These are phyloP conservation scores for Hibiscus syriacus DNA, from an alignment of 345 rosid species.

Conservation along the genomic window DNA sequence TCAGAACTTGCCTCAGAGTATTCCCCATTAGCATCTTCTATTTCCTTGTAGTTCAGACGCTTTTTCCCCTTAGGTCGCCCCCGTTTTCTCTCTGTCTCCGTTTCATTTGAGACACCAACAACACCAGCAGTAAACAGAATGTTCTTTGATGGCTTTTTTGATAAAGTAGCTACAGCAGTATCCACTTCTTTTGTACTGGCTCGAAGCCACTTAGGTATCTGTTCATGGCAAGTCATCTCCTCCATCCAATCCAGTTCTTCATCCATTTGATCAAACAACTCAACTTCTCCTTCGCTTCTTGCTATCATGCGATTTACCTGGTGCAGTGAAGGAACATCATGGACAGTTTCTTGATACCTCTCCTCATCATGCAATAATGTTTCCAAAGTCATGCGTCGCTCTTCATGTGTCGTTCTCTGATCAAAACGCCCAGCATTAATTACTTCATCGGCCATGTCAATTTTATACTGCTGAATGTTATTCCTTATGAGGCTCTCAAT, in stretches of 20 bases:
- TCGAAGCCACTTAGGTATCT: slow-evolving; percentile 99
- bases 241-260: slow-evolving; percentile 91
- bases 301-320: slow-evolving; percentile 97
- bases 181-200: slow-evolving; percentile 80
- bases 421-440: slow-evolving; percentile 99
- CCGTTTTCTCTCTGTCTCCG: slow-evolving; percentile 75
- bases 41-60: slow-evolving; percentile 82
- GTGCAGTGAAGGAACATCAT: slow-evolving; percentile 94
- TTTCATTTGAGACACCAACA: slow-evolving; percentile 45
- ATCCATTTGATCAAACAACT: slow-evolving; percentile 99
- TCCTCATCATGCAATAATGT: slow-evolving; percentile 96
- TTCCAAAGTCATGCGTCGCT: slow-evolving; percentile 94
- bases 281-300: slow-evolving; percentile 90
- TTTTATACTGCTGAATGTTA: slow-evolving; percentile 97
- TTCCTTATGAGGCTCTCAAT: slow-evolving; percentile 98
- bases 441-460: slow-evolving; percentile 99
- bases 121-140: slow-evolving; percentile 41
- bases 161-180: slow-evolving; percentile 53
- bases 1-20: slow-evolving; percentile 86
- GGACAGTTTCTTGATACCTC: slow-evolving; percentile 97
- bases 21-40: slow-evolving; percentile 84
- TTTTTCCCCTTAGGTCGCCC: slow-evolving; percentile 84
- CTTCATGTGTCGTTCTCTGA: slow-evolving; percentile 99
- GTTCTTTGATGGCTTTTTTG: slow-evolving; percentile 83
- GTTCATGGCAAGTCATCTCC: slow-evolving; percentile 89